Evolutionary conservation across 1,284 basidiomycete genomes (phyloP), one percentile per base, ranked within the genome.

Genomic region (Malassezia japonica): DNA sequence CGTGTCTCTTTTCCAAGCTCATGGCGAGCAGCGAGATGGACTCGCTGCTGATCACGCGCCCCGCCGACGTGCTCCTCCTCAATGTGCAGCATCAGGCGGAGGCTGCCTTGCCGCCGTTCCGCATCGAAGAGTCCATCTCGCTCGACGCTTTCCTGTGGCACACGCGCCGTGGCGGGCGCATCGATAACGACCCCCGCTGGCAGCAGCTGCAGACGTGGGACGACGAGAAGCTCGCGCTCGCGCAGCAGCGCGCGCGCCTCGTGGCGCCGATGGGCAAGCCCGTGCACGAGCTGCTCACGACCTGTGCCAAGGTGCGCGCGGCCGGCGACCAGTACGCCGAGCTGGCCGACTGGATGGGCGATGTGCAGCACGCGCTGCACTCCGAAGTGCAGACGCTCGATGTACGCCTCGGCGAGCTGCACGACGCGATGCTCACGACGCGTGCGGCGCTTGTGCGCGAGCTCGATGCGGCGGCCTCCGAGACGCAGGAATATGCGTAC

Each of bases 141-240:
- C 20, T 54, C 15, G 46, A 48, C 15, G 27, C 40, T 4, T 54
- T 54, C 28, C 35, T 54, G 15, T 54, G 51, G 51, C 20, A 20
- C 10, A 18, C 29, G 20, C 46, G 33, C 24, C 25, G 34, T 2
- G 50, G 50, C 5, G 28, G 23, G 13, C 21, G 45, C 6, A 42
- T 53, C 20, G 50, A 53, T 24, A 20, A 12, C 35, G 29, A 44
- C 16, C 21, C 34, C 3, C 42, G 43, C 20, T 46, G 42, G 38
- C 27, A 13, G 10, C 23, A 40, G 39, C 24, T 47, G 13, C 34
- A 46, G 24, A 21, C 16, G 12, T 16, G 3, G n/a, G 31, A 21
- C 12, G 27, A 15, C 2, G 36, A 35, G 16, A 20, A 13, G 3
- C 7, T 23, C 18, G 32, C 9, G 13, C 45, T 37, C 6, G 4